Evolutionary conservation across 2,329 filamentous ascomycete genomes (phyloP).

Genomic region (Arthrinium puccinioides): DNA sequence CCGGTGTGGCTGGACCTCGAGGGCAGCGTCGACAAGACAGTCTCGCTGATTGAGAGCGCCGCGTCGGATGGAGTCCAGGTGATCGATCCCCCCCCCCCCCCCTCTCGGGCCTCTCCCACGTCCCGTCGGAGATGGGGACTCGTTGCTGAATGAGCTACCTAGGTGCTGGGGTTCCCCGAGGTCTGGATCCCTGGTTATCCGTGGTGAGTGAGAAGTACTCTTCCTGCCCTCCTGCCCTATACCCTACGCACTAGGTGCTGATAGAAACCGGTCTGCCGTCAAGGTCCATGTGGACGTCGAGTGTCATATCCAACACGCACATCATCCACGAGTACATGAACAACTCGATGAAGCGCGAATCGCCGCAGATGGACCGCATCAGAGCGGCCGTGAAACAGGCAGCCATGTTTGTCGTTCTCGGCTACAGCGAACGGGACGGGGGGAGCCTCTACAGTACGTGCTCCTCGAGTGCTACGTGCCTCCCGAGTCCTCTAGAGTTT

Average conservation of each 20-base stretch:
- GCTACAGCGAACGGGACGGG: constrained; percentile 40
- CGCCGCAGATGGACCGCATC: constrained; percentile 35
- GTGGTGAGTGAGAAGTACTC: not conserved
- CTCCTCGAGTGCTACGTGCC: too few species aligned
- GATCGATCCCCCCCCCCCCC: too few species aligned
- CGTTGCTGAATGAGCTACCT: too few species aligned
- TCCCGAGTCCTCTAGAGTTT: too few species aligned
- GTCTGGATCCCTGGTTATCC: constrained; percentile 24
- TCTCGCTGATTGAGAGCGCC: constrained; percentile 48
- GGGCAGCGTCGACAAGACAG: constrained; percentile 47
- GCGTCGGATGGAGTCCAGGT: constrained; percentile 42
- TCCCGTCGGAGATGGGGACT: too few species aligned
- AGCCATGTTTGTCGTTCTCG: constrained; percentile 37
- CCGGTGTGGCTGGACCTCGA: constrained; percentile 53
- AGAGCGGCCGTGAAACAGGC: constrained; percentile 31
- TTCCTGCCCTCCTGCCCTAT: not conserved
- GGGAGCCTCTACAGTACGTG: constrained; percentile 11
- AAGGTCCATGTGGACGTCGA: constrained; percentile 30
- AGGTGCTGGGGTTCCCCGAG: constrained; percentile 47
- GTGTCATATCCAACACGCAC: constrained; percentile 32
- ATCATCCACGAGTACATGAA: constrained; percentile 26
- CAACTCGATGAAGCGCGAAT: constrained; percentile 27
- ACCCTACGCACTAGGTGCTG: constrained; percentile 9
- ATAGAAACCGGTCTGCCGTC: constrained; percentile 15
- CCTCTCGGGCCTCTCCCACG: not conserved